A percentile compares a stretch with the other conserved stretches of the same genome.
These are phyloP conservation scores for Trifolium fragiferum DNA, from an alignment of 306 rosid genomes.

Conservation along the genomic window DNA sequence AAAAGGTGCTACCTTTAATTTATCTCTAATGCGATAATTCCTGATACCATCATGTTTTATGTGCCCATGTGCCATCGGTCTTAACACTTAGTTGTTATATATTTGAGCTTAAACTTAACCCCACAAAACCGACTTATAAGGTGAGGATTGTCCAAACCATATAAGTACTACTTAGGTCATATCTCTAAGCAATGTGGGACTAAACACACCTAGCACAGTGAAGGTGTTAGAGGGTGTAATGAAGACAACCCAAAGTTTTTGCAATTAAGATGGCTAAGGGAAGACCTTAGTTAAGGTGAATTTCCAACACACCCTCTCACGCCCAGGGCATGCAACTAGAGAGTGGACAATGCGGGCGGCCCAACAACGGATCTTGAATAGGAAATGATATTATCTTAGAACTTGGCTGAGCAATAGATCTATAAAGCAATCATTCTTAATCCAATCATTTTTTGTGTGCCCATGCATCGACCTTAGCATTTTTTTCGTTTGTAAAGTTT, in stretches of 20 bases:
- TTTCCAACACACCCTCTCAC: neutral
- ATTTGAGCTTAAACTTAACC: constrained; percentile 1
- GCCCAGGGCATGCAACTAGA: neutral
- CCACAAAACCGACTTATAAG: neutral
- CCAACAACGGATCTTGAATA: neutral
- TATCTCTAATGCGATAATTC: neutral
- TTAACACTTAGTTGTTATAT: neutral
- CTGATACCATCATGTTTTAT: neutral
- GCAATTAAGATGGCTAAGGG: neutral
- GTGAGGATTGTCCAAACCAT: neutral
- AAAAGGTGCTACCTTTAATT: neutral
- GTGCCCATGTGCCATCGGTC: neutral
- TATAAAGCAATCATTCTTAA: neutral
- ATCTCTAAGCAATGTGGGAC: neutral
- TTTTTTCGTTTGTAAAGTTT: neutral
- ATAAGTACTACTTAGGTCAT: neutral
- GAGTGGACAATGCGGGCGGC: neutral
- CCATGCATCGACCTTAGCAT: neutral
- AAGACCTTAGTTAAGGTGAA: neutral
- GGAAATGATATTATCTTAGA: neutral
- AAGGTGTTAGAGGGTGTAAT: neutral
- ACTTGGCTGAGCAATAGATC: neutral
- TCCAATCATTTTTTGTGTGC: neutral
- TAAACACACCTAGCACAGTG: neutral
- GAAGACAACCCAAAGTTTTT: neutral